Percentiles rank a stretch among this genome's conserved stretches.
Evolutionary conservation across 768 basidiomycete genomes (phyloP).

Genomic region (Pleurotus giganteus): DNA sequence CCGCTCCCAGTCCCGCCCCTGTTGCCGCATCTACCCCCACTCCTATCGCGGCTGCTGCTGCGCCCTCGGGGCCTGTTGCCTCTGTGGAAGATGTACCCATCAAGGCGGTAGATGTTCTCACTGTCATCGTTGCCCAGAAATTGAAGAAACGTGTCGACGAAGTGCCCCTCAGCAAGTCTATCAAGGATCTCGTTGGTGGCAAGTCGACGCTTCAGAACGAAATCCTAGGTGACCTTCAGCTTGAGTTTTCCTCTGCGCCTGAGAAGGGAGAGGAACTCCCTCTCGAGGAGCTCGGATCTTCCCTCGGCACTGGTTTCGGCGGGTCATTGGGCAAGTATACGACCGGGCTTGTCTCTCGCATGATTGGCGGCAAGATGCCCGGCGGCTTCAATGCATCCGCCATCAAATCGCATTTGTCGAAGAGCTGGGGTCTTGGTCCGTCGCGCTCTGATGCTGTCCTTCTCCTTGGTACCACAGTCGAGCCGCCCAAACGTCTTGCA

Average conservation of each 20-base stretch:
- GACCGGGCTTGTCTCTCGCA: slow-evolving; percentile 81
- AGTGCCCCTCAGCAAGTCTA: slow-evolving; percentile 86
- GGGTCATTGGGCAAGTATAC: slow-evolving; percentile 95
- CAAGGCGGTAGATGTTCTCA: slow-evolving; percentile 86
- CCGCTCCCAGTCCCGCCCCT: slow-evolving; percentile 34
- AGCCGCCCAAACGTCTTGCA: slow-evolving; percentile 90
- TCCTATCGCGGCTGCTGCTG: slow-evolving; percentile 38
- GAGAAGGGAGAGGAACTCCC: slow-evolving; percentile 99
- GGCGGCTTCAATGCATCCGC: slow-evolving; percentile 96
- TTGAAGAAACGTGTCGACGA: slow-evolving; percentile 94
- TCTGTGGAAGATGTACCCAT: slow-evolving; percentile 88
- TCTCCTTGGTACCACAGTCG: slow-evolving; percentile 86
- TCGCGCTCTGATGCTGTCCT: slow-evolving; percentile 88
- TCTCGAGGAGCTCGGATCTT: slow-evolving; percentile 91
- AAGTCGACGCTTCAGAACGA: slow-evolving; percentile 99
- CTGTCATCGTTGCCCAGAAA: slow-evolving; percentile 93
- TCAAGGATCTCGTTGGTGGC: slow-evolving; percentile 98
- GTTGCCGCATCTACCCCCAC: slow-evolving; percentile 39
- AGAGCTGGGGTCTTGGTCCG: slow-evolving; percentile 95
- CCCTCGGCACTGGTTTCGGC: slow-evolving; percentile 74
- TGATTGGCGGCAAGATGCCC: slow-evolving; percentile 93
- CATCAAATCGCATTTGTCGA: slow-evolving; percentile 85
- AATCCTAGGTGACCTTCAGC: slow-evolving; percentile 93
- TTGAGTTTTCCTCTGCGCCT: slow-evolving; percentile 92
- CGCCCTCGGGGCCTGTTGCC: slow-evolving; percentile 61